Conservation (phyloP, 495 filamentous ascomycete species). For the Penicillium antarcticum region DNA sequence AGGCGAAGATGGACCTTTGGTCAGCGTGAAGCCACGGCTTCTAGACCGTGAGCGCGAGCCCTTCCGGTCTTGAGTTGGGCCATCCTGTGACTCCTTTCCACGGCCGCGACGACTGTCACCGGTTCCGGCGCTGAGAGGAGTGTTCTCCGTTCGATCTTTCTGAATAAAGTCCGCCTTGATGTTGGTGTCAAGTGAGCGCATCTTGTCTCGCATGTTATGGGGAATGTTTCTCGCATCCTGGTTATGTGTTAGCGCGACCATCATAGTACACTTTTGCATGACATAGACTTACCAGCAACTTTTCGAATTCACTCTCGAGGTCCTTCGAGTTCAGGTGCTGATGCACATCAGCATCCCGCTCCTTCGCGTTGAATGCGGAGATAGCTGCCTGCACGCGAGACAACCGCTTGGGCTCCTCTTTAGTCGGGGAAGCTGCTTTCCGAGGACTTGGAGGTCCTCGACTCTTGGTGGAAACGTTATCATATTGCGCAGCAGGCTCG, state of each 20-base stretch:
- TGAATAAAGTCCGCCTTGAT: constrained; percentile 95
- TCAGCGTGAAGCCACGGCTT: constrained; percentile 74
- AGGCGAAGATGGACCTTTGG: constrained; percentile 56
- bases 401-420: constrained; percentile 31
- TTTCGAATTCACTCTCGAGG: constrained; percentile 50
- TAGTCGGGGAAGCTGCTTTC: constrained; percentile 19
- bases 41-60: constrained; percentile 58
- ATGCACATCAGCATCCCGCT: constrained; percentile 39
- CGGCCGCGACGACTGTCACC: constrained; percentile 42
- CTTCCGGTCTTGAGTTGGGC: constrained; percentile 46
- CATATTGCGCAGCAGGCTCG: constrained; percentile 4
- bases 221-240: constrained; percentile 87
- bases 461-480: constrained; percentile 18
- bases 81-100: constrained; percentile 38
- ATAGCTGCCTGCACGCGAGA: constrained; percentile 66
- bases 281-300: constrained; percentile 36
- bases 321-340: constrained; percentile 41
- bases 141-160: constrained; percentile 72
- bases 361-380: constrained; percentile 56
- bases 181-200: constrained; percentile 80
- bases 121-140: constrained; percentile 32
- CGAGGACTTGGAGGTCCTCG: constrained; percentile 14
- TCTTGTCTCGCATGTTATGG: constrained; percentile 87
- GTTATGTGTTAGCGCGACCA: constrained; percentile 38
- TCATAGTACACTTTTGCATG: not conserved